Evolutionary conservation across 495 filamentous ascomycete species (phyloP).

Genomic region (Jackrogersella multiformis): DNA sequence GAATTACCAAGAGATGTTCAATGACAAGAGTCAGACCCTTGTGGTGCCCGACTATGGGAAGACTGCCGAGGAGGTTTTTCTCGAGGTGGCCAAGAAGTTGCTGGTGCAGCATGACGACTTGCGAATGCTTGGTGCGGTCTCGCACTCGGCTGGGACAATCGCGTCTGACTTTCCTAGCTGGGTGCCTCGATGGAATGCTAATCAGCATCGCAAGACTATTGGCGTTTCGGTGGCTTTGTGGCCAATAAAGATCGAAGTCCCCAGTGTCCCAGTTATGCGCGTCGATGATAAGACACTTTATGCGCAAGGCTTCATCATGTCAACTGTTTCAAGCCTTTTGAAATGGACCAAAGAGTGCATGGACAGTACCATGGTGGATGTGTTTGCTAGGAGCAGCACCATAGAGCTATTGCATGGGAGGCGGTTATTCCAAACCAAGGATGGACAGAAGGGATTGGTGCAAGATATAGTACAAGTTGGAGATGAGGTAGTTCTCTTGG

Average conservation of each 20-base stretch:
- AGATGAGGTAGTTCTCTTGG: not conserved
- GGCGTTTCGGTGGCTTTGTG: not conserved
- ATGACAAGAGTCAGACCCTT: not conserved
- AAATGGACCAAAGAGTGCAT: not conserved
- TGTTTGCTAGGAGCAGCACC: not conserved
- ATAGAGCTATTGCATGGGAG: slow-evolving; percentile 5
- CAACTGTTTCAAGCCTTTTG: not conserved
- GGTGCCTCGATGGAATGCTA: slow-evolving; percentile 5
- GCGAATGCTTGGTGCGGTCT: slow-evolving; percentile 1
- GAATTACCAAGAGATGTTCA: not conserved
- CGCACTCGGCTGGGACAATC: not conserved
- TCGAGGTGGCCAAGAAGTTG: slow-evolving; percentile 1
- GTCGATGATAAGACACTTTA: not conserved
- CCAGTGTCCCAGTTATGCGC: not conserved
- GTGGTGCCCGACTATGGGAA: not conserved
- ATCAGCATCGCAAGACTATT: slow-evolving; percentile 5
- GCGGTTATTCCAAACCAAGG: not conserved
- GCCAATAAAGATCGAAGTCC: not conserved
- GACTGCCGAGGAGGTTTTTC: not conserved
- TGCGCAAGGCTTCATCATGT: not conserved
- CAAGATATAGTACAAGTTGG: slow-evolving; percentile 4
- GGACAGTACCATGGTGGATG: not conserved
- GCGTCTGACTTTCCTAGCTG: slow-evolving; percentile 3
- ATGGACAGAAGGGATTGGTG: not conserved
- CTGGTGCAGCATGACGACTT: not conserved